These are phyloP conservation scores for Moringa oleifera DNA, from an alignment of 345 rosid genomes.

Conservation along the genomic window DNA sequence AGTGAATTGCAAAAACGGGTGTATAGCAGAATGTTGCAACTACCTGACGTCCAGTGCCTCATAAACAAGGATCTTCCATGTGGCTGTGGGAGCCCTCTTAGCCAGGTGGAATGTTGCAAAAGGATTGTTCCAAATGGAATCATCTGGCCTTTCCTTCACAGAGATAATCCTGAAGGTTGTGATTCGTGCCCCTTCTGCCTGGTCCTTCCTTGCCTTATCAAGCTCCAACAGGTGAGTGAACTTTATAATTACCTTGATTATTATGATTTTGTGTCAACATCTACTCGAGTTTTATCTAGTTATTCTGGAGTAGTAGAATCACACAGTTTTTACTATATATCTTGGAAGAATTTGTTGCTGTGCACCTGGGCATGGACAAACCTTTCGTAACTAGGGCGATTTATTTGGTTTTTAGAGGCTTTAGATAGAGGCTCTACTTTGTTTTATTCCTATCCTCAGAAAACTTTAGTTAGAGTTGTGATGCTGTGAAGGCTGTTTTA, in stretches of 20 bases:
- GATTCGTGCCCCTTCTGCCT: constrained; percentile 96
- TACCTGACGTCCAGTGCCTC: constrained; percentile 84
- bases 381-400: neutral
- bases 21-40: constrained; percentile 72
- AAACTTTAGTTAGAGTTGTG: too few relatives aligned
- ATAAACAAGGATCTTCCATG: constrained; percentile 84
- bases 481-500: too few relatives aligned
- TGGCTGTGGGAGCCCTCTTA: constrained; percentile 87
- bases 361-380: too few relatives aligned
- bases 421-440: too few relatives aligned
- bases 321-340: neutral
- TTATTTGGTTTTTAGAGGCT: too few relatives aligned
- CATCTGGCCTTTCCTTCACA: constrained; percentile 87
- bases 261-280: too few relatives aligned
- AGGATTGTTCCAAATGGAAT: constrained; percentile 81
- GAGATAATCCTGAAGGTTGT: constrained; percentile 79
- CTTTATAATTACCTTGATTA: neutral
- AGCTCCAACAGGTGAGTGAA: constrained; percentile 64
- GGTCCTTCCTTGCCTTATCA: constrained; percentile 92
- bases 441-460: too few relatives aligned
- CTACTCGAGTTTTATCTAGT: neutral
- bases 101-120: constrained; percentile 86
- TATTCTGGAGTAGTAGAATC: too few relatives aligned
- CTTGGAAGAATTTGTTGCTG: neutral
- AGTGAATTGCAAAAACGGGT: constrained; percentile 81